Percentiles rank a stretch among this genome's conserved stretches.
These are phyloP conservation scores for Neonectria neomacrospora DNA, from an alignment of 2,329 filamentous ascomycete genomes.

Conservation along the genomic window DNA sequence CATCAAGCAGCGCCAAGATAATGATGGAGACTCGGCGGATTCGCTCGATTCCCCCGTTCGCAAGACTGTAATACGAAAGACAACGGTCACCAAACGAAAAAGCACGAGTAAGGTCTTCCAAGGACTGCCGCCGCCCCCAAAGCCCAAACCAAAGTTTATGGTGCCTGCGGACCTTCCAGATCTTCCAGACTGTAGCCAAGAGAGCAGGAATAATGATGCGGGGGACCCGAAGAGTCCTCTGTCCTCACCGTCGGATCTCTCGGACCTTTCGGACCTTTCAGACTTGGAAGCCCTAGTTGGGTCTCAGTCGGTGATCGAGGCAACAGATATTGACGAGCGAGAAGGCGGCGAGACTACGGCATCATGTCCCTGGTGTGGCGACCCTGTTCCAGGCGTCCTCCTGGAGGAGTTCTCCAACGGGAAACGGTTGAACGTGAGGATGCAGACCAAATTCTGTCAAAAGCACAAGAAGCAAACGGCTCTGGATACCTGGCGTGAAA, in stretches of 20 bases:
- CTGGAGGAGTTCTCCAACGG: conserved; percentile 64
- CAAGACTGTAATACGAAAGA: neutral
- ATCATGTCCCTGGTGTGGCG: conserved; percentile 75
- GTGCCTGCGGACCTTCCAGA: conserved; percentile 27
- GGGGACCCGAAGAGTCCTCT: conserved; percentile 7
- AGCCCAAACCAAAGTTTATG: conserved; percentile 23
- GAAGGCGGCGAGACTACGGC: conserved; percentile 35
- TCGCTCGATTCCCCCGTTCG: conserved; percentile 1
- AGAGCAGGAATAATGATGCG: conserved; percentile 8
- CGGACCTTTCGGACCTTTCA: conserved; percentile 25
- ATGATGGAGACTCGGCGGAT: conserved; percentile 6
- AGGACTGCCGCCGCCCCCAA: neutral
- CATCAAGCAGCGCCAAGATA: conserved; percentile 25
- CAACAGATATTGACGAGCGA: conserved; percentile 19
- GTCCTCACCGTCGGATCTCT: conserved; percentile 14
- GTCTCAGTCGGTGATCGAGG: conserved; percentile 15
- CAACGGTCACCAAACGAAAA: conserved; percentile 5
- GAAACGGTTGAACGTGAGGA: conserved; percentile 63
- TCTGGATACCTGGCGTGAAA: conserved; percentile 56
- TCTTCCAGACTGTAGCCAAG: conserved; percentile 16
- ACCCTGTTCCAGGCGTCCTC: conserved; percentile 64
- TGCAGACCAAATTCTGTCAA: conserved; percentile 72
- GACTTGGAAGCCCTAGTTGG: conserved; percentile 31
- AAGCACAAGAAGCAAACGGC: conserved; percentile 69
- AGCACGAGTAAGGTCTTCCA: conserved; percentile 9